phyloP scores from a whole-genome alignment of 2,329 filamentous ascomycete genomes.

The Colletotrichum sublineola region DNA sequence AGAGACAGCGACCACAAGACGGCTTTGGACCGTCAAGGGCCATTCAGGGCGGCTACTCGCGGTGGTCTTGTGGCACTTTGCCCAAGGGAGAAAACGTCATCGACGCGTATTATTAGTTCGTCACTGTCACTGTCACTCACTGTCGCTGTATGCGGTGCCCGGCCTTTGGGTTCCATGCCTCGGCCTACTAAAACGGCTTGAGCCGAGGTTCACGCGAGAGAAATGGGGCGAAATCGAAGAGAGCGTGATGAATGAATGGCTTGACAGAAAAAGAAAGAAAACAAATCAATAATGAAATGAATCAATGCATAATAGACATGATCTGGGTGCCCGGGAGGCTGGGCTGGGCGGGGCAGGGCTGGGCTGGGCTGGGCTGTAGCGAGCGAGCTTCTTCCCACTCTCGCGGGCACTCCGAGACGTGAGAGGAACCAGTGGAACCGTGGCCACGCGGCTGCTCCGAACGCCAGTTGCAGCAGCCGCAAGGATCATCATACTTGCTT shows the following conservation, averaged over 20 bases:
- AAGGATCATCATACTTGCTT: neutral
- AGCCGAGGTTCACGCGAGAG: neutral
- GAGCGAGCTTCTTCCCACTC: conserved; percentile 6
- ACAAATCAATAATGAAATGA: too few relatives aligned
- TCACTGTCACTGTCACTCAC: neutral
- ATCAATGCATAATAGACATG: neutral
- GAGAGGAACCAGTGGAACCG: conserved; percentile 31
- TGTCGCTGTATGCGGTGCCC: neutral
- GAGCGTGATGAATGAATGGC: too few relatives aligned
- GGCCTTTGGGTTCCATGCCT: conserved; percentile 6
- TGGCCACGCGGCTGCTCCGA: conserved; percentile 27
- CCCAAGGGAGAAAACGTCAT: conserved; percentile 37
- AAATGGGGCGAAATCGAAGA: conserved; percentile 2
- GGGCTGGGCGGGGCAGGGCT: neutral
- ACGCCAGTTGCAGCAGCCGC: neutral
- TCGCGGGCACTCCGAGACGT: conserved; percentile 29
- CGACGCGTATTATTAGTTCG: conserved; percentile 26
- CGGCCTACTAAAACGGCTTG: conserved; percentile 30
- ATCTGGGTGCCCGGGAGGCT: neutral
- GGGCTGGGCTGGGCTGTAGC: neutral
- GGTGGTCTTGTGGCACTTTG: conserved; percentile 34
- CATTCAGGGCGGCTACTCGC: conserved; percentile 19
- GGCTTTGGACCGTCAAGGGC: neutral
- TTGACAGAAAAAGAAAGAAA: neutral
- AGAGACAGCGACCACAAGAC: neutral